A percentile compares a stretch with the other conserved stretches of the same genome.
phyloP scores from a whole-genome alignment of 306 rosid genomes.

The Neltuma alba region DNA sequence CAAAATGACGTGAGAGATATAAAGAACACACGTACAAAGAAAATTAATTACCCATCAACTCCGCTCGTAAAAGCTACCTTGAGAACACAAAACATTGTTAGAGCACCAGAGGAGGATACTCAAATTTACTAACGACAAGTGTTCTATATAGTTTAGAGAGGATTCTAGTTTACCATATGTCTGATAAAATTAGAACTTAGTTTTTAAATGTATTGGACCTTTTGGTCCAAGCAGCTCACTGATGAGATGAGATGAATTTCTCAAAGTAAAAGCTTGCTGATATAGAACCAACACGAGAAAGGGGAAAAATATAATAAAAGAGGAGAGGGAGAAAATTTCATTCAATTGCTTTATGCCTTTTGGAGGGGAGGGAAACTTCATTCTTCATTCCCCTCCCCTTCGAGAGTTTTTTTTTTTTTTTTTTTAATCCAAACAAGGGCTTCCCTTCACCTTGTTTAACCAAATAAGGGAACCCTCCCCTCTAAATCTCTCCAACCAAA shows the following conservation, averaged over 20 bases:
- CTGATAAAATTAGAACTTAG: neutral
- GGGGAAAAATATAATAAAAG: neutral
- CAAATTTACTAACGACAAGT: neutral
- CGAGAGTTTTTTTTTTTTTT: no score
- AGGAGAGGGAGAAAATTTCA: neutral
- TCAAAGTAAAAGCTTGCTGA: conserved; percentile 4
- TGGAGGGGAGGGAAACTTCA: no score
- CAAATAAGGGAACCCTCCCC: no score
- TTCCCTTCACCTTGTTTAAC: no score
- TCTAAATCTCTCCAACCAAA: no score
- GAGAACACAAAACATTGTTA: conserved; percentile 7
- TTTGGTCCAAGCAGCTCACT: neutral
- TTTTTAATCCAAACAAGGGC: no score
- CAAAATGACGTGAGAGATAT: conserved; percentile 16
- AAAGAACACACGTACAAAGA: neutral
- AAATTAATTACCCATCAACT: conserved; percentile 2
- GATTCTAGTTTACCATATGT: conserved; percentile 10
- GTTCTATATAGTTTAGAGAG: conserved; percentile 8
- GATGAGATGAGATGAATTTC: conserved; percentile 5
- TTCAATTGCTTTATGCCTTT: no score
- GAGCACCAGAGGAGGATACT: conserved; percentile 27
- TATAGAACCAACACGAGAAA: neutral
- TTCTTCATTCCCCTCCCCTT: no score
- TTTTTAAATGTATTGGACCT: neutral
- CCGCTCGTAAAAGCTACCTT: conserved; percentile 16